Evolutionary conservation across 2,329 filamentous ascomycete species (phyloP).

Genomic region (Thelonectria blattea): DNA sequence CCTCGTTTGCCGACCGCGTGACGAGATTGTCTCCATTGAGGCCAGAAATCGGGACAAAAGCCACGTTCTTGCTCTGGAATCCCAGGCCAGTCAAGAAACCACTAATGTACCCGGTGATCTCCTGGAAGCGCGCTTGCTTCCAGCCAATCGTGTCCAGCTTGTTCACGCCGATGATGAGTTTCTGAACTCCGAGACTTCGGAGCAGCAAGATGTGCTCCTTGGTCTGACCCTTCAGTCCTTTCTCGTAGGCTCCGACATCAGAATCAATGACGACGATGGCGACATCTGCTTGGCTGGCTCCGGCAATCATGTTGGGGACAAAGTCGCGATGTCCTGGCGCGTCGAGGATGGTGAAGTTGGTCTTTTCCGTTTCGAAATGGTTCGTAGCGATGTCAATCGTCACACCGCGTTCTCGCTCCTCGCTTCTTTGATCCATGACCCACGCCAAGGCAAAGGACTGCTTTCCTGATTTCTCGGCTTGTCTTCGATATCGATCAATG

Average conservation of each 20-base stretch:
- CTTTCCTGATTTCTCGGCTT: conserved; percentile 91
- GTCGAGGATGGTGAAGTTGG: conserved; percentile 91
- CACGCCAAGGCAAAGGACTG: conserved; percentile 95
- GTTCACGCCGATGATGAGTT: conserved; percentile 89
- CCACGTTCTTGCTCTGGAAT: conserved; percentile 81
- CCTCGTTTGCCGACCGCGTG: conserved; percentile 58
- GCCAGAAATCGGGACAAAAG: conserved; percentile 89
- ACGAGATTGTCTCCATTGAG: conserved; percentile 88
- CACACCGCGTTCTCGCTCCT: conserved; percentile 88
- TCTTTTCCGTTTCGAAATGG: conserved; percentile 87
- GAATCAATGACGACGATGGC: conserved; percentile 94
- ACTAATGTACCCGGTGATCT: conserved; percentile 82
- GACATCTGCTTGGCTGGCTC: conserved; percentile 94
- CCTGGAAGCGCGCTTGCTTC: conserved; percentile 81
- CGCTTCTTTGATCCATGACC: conserved; percentile 91
- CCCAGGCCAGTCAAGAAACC: conserved; percentile 83
- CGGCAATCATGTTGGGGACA: conserved; percentile 98
- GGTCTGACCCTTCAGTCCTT: conserved; percentile 90
- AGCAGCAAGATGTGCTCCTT: conserved; percentile 90
- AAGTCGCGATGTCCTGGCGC: conserved; percentile 95
- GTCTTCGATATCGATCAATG: conserved; percentile 84
- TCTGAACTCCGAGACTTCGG: conserved; percentile 87
- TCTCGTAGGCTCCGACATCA: conserved; percentile 88
- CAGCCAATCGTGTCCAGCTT: conserved; percentile 90
- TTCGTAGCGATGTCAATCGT: conserved; percentile 98